Evolutionary conservation across 306 rosid genomes (phyloP), one percentile per base, ranked within the genome.

Genomic region (Quercus agrifolia): DNA sequence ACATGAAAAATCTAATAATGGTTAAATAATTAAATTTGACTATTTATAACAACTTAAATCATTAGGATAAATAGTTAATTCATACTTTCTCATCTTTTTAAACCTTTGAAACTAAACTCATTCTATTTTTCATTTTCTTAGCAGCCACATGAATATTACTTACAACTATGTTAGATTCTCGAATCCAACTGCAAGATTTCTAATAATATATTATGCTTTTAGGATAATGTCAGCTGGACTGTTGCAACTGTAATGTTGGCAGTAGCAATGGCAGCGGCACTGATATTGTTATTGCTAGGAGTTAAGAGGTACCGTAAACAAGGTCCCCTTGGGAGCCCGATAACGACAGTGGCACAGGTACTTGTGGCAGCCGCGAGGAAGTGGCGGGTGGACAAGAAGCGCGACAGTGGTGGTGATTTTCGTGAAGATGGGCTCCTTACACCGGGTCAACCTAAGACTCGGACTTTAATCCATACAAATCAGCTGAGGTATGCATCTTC

Each of bases 191-290:
- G 54, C 54, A 49, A 49, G 12, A 49, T 49, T 49, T 49, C 17
- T 49, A 49, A 49, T 49, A 10, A 49, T 49, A 49, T 3, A 49
- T 49, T 49, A 13, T 27, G 71, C 8, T 15, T 62, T 54, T 64
- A 93, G 96, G 94, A 91, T 74, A 89, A 91, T 56, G 81, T 85
- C 30, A 85, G 96, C 83, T 91, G 97, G 97, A 89, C 80, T 3
- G 70, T 83, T 69, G 92, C 92, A 31, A 74, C 88, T 15, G 89
- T 90, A 49, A 80, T 91, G 51, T 70, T 91, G 73, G 87, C 80
- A 31, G 93, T 77, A 14, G 89, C 86, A 21, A 25, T 89, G 83
- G 93, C 78, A 5, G 69, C 77, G 67, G 91, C 94, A 31, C 49
- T 91, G 18, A 70, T 61, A 12, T 25, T 86, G 25, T 91, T 91